Conservation (phyloP, 805 yeast species). For the Pichia rugopelliculosa region DNA sequence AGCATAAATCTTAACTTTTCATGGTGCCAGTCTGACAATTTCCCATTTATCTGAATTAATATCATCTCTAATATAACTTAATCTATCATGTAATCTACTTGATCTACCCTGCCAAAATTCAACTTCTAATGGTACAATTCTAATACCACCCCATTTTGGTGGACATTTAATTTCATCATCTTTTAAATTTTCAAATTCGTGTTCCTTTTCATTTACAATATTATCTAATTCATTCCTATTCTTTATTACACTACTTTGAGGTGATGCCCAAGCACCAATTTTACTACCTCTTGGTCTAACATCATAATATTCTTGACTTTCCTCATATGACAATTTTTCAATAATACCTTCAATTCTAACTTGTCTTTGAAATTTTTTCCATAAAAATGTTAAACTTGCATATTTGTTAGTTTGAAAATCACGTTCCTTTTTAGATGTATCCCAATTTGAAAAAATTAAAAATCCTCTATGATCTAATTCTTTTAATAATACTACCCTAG, state of each 20-base stretch:
- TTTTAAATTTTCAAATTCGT: constrained; percentile 45
- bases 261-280: constrained; percentile 96
- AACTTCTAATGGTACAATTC: constrained; percentile 79
- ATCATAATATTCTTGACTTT: constrained; percentile 67
- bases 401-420: constrained; percentile 68
- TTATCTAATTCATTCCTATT: constrained; percentile 58
- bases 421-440: constrained; percentile 66
- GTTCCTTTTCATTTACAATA: constrained; percentile 38
- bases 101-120: constrained; percentile 98
- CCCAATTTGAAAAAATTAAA: constrained; percentile 89
- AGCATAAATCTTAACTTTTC: background rate
- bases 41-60: constrained; percentile 49
- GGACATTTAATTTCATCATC: constrained; percentile 81
- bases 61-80: constrained; percentile 56
- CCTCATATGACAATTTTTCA: constrained; percentile 66
- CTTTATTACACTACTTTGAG: constrained; percentile 61
- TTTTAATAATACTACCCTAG: constrained; percentile 78
- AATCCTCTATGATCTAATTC: constrained; percentile 84
- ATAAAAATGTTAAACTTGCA: constrained; percentile 83
- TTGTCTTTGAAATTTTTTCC: constrained; percentile 88
- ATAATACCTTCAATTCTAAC: constrained; percentile 86
- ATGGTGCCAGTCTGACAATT: constrained; percentile 65
- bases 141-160: constrained; percentile 91
- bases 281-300: constrained; percentile 90
- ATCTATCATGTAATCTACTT: constrained; percentile 84